phyloP scores from a whole-genome alignment of 78 protist species.

The Dictyostelium purpureum region DNA sequence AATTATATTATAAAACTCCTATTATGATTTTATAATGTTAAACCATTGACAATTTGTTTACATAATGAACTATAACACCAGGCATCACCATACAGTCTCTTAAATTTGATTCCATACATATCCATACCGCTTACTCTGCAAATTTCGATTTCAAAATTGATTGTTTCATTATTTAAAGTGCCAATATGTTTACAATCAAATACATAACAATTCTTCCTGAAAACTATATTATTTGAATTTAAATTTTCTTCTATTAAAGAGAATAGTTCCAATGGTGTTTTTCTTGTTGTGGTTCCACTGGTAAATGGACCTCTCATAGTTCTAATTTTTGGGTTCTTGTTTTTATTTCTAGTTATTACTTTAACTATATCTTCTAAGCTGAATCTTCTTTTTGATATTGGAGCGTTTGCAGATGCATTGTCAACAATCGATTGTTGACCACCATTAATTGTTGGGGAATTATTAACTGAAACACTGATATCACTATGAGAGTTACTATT shows the following conservation, averaged over 20 bases:
- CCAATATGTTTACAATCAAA: slow-evolving; percentile 44
- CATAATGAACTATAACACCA: slow-evolving; percentile 18
- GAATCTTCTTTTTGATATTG: slow-evolving; percentile 16
- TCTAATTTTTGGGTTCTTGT: slow-evolving; percentile 10
- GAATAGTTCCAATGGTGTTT: not conserved
- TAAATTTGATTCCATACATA: slow-evolving; percentile 64
- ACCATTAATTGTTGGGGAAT: not conserved
- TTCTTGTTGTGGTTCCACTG: slow-evolving; percentile 26
- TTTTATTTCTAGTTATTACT: not conserved
- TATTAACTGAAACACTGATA: not conserved
- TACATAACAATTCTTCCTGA: slow-evolving; percentile 3
- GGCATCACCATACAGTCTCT: slow-evolving; percentile 31
- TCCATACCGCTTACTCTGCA: slow-evolving; percentile 69
- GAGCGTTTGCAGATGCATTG: not conserved
- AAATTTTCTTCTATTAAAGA: slow-evolving; percentile 26
- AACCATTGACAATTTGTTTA: slow-evolving; percentile 10
- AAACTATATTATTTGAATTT: not conserved
- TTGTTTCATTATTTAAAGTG: not conserved
- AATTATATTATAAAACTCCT: not conserved
- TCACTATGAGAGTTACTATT: not conserved
- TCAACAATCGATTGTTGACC: not conserved
- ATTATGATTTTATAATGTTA: slow-evolving; percentile 12
- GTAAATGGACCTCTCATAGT: slow-evolving; percentile 62
- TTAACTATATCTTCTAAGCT: slow-evolving; percentile 51
- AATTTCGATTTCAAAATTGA: slow-evolving; percentile 43